phyloP scores from a whole-genome alignment of 148 eudicot genomes.

The Linanthus parryae region DNA sequence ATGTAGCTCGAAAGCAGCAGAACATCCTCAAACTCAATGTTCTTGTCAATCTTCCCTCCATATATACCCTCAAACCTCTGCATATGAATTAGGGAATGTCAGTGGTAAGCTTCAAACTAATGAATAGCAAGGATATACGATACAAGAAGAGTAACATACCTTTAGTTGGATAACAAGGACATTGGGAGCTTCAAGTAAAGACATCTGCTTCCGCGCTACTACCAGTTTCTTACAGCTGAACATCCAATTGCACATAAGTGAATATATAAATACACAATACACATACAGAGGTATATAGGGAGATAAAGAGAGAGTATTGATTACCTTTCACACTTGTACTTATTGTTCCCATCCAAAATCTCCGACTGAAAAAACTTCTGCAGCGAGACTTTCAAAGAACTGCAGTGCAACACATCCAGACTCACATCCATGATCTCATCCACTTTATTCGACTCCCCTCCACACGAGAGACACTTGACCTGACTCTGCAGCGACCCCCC shows the following conservation, averaged over 20 bases:
- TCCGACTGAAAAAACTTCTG: constrained; percentile 89
- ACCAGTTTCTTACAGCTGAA: constrained; percentile 92
- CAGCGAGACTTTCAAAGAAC: constrained; percentile 74
- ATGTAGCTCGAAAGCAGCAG: constrained; percentile 90
- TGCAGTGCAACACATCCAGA: constrained; percentile 66
- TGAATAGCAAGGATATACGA: background rate
- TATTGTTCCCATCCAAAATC: constrained; percentile 87
- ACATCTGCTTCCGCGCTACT: constrained; percentile 91
- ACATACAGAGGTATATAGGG: background rate
- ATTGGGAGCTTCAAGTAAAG: constrained; percentile 90
- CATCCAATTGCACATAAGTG: constrained; percentile 16
- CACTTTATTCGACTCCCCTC: constrained; percentile 81
- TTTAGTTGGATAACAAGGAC: constrained; percentile 92
- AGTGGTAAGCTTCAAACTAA: background rate
- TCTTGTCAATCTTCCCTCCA: constrained; percentile 91
- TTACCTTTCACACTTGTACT: constrained; percentile 94
- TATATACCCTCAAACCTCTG: constrained; percentile 92
- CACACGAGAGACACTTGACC: constrained; percentile 89
- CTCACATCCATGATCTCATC: constrained; percentile 99
- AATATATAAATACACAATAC: constrained; percentile 7
- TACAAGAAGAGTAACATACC: constrained; percentile 33
- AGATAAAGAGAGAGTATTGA: constrained; percentile 10
- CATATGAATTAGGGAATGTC: constrained; percentile 5
- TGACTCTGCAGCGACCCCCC: constrained; percentile 97
- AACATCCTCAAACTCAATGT: constrained; percentile 73